A percentile compares a stretch with the other conserved stretches of the same genome.
Evolutionary conservation across 2,329 filamentous ascomycete species (phyloP).

Genomic region (Colletotrichum musae): DNA sequence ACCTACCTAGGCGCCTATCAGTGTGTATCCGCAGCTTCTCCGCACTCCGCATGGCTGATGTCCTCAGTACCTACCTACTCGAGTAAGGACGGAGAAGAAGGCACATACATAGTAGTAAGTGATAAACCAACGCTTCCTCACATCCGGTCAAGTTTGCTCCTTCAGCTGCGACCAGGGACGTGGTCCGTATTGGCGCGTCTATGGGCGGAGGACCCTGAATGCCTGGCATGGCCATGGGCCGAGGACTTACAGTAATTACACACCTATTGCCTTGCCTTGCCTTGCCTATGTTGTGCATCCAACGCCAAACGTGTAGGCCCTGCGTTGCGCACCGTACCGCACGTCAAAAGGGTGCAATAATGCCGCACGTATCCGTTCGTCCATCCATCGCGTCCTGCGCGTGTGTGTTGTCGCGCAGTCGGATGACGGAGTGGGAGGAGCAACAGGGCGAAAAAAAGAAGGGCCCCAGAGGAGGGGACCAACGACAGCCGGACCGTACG

Average conservation of each 20-base stretch:
- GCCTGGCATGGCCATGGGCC: too few species aligned
- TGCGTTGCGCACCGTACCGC: neutral
- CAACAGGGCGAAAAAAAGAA: neutral
- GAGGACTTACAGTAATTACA: too few species aligned
- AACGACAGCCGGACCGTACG: too few species aligned
- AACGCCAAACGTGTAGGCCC: neutral
- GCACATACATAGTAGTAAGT: too few species aligned
- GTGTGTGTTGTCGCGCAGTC: constrained; percentile 12
- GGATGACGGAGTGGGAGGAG: constrained; percentile 9
- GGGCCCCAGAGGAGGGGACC: neutral
- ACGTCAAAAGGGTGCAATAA: constrained; percentile 2
- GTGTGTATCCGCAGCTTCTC: too few species aligned
- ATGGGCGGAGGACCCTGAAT: neutral
- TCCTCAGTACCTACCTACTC: too few species aligned
- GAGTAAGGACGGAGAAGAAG: too few species aligned
- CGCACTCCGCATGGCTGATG: too few species aligned
- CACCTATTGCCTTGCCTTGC: neutral
- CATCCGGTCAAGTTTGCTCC: too few species aligned
- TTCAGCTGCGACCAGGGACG: neutral
- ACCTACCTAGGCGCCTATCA: too few species aligned
- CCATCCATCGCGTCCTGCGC: constrained; percentile 5
- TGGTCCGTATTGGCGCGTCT: constrained; percentile 3
- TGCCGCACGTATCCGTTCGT: constrained; percentile 27
- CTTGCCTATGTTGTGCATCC: constrained; percentile 12
- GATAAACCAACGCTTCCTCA: too few species aligned